Percentiles rank a stretch among this genome's conserved stretches.
Conservation (phyloP, 2,329 filamentous ascomycete genomes). For the Scleromitrula shiraiana region DNA sequence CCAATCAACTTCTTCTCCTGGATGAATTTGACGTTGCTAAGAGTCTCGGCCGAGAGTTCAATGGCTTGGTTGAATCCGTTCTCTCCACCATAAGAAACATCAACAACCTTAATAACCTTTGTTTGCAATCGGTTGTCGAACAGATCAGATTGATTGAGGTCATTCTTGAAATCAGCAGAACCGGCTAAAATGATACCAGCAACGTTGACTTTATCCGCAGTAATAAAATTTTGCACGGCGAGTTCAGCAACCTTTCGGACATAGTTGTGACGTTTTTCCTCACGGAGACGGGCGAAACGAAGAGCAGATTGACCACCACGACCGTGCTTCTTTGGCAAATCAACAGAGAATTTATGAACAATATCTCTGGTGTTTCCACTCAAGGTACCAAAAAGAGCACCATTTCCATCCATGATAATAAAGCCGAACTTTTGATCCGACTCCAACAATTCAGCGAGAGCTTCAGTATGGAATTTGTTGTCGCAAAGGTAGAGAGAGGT, state of each 20-base stretch:
- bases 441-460: conserved; percentile 91
- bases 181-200: conserved; percentile 91
- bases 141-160: conserved; percentile 93
- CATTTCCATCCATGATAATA: conserved; percentile 99
- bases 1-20: conserved; percentile 99
- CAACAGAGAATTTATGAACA: conserved; percentile 96
- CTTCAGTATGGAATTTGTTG: conserved; percentile 99
- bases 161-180: conserved; percentile 99
- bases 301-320: conserved; percentile 99
- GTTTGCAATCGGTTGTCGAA: conserved; percentile 85
- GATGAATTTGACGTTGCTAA: conserved; percentile 99
- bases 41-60: conserved; percentile 86
- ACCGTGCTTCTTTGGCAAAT: conserved; percentile 99
- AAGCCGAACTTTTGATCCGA: conserved; percentile 99
- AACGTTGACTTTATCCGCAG: conserved; percentile 96
- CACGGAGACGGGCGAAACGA: conserved; percentile 98
- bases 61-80: conserved; percentile 99
- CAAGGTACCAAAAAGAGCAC: conserved; percentile 90
- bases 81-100: conserved; percentile 97
- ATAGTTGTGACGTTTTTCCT: conserved; percentile 99
- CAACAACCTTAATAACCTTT: conserved; percentile 99
- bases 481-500: conserved; percentile 98
- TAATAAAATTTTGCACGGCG: conserved; percentile 98
- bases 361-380: conserved; percentile 96
- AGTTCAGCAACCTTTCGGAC: conserved; percentile 97